These are phyloP conservation scores for Sordariomycetes sp. DNA, from an alignment of 2,329 filamentous ascomycete species.

Conservation along the genomic window DNA sequence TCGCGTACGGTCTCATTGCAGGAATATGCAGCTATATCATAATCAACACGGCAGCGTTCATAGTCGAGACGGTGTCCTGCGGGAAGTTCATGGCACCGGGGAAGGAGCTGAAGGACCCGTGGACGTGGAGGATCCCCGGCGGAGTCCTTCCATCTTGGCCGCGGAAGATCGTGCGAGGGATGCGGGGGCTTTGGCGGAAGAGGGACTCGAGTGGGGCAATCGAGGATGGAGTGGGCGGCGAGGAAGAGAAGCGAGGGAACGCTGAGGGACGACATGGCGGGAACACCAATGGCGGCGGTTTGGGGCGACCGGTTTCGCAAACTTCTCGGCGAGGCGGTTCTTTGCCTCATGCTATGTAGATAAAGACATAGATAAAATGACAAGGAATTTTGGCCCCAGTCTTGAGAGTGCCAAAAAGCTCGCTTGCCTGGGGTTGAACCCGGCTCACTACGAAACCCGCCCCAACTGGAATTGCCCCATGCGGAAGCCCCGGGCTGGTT, in stretches of 20 bases:
- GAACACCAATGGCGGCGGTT: background rate
- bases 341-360: too few relatives aligned
- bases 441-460: too few relatives aligned
- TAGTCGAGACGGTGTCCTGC: slow-evolving; percentile 53
- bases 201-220: background rate
- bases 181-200: slow-evolving; percentile 62
- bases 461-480: too few relatives aligned
- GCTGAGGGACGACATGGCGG: background rate
- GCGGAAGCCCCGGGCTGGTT: too few relatives aligned
- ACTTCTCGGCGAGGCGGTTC: too few relatives aligned
- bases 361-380: too few relatives aligned
- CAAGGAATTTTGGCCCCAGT: too few relatives aligned
- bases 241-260: background rate
- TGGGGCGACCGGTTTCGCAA: too few relatives aligned
- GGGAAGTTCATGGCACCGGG: slow-evolving; percentile 66
- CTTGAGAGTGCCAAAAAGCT: too few relatives aligned
- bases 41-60: slow-evolving; percentile 61
- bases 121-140: slow-evolving; percentile 71
- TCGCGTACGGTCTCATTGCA: slow-evolving; percentile 76
- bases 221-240: background rate
- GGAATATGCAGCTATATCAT: slow-evolving; percentile 68
- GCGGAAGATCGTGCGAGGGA: slow-evolving; percentile 48
- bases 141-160: slow-evolving; percentile 69
- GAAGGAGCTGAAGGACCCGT: slow-evolving; percentile 66
- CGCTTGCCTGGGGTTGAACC: too few relatives aligned